A percentile compares a stretch with the other conserved stretches of the same genome.
Conservation (phyloP, 495 filamentous ascomycete species). For the Aspergillus ellipticus region DNA sequence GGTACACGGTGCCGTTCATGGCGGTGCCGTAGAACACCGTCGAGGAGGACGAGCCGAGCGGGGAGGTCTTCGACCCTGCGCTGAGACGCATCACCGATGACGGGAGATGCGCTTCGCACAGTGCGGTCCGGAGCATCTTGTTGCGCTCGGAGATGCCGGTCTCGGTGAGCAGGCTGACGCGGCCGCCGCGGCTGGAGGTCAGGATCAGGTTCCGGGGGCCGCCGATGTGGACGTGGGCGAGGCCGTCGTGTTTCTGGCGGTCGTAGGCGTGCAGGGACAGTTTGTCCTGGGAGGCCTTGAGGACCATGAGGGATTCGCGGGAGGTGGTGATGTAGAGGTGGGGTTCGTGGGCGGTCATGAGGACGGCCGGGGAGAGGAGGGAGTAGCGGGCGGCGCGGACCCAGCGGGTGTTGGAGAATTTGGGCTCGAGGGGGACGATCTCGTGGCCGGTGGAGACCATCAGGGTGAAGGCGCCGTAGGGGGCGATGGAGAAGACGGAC, state of each 20-base stretch:
- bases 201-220: slow-evolving; percentile 27
- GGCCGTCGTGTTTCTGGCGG: slow-evolving; percentile 31
- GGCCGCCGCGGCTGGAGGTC: slow-evolving; percentile 33
- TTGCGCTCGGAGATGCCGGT: slow-evolving; percentile 18
- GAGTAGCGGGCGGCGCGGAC: slow-evolving; percentile 23
- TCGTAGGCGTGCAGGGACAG: slow-evolving; percentile 33
- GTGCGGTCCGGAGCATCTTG: slow-evolving; percentile 22
- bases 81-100: slow-evolving; percentile 31
- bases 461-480: slow-evolving; percentile 36
- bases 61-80: slow-evolving; percentile 12
- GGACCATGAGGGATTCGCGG: slow-evolving; percentile 37
- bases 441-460: slow-evolving; percentile 37
- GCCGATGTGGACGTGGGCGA: slow-evolving; percentile 36
- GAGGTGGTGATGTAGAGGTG: slow-evolving; percentile 44
- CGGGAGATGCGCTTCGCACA: slow-evolving; percentile 32
- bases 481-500: slow-evolving; percentile 42
- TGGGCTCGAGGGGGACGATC: slow-evolving; percentile 35
- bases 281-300: slow-evolving; percentile 29
- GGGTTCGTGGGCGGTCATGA: slow-evolving; percentile 36
- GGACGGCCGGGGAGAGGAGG: slow-evolving; percentile 40
- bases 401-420: slow-evolving; percentile 31
- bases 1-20: slow-evolving; percentile 61
- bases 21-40: slow-evolving; percentile 52
- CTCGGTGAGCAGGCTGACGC: slow-evolving; percentile 29
- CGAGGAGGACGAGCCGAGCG: slow-evolving; percentile 9